A percentile compares a stretch with the other conserved stretches of the same genome.
phyloP scores from a whole-genome alignment of 2,329 filamentous ascomycete genomes.

The Epicoccum nigrum region DNA sequence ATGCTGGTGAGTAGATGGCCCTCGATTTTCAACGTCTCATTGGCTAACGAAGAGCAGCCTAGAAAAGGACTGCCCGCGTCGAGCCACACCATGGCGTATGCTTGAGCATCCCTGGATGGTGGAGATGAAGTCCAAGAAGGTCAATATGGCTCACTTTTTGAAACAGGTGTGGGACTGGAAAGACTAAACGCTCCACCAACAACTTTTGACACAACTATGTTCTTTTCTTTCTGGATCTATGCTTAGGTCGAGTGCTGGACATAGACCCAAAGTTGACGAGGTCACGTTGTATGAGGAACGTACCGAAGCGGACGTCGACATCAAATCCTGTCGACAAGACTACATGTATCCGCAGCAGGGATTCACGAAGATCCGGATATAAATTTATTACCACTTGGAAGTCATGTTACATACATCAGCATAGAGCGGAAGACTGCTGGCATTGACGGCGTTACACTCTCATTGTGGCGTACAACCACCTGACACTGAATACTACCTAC shows the following conservation, averaged over 20 bases:
- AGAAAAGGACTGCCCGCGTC: conserved; percentile 85
- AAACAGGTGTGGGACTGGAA: conserved; percentile 98
- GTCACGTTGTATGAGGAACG: background rate
- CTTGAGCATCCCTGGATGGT: conserved; percentile 98
- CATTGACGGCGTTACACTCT: conserved; percentile 41
- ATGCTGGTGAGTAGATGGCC: conserved; percentile 81
- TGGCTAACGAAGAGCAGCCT: conserved; percentile 65
- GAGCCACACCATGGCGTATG: conserved; percentile 98
- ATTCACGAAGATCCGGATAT: conserved; percentile 5
- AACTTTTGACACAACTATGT: conserved; percentile 15
- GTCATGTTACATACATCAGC: conserved; percentile 11
- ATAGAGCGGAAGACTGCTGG: conserved; percentile 21
- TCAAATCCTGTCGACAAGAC: background rate
- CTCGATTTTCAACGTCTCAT: background rate
- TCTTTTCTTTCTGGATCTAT: conserved; percentile 29
- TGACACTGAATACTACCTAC: conserved; percentile 20
- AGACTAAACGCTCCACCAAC: conserved; percentile 54
- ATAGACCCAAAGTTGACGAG: conserved; percentile 37
- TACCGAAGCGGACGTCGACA: background rate
- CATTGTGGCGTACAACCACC: conserved; percentile 30
- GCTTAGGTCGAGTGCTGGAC: conserved; percentile 45
- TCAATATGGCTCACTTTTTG: conserved; percentile 96
- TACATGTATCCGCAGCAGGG: background rate
- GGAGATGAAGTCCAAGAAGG: conserved; percentile 93
- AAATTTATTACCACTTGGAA: conserved; percentile 6